Conservation (phyloP, 2,329 filamentous ascomycete genomes). For the Phialemoniopsis sp. region DNA sequence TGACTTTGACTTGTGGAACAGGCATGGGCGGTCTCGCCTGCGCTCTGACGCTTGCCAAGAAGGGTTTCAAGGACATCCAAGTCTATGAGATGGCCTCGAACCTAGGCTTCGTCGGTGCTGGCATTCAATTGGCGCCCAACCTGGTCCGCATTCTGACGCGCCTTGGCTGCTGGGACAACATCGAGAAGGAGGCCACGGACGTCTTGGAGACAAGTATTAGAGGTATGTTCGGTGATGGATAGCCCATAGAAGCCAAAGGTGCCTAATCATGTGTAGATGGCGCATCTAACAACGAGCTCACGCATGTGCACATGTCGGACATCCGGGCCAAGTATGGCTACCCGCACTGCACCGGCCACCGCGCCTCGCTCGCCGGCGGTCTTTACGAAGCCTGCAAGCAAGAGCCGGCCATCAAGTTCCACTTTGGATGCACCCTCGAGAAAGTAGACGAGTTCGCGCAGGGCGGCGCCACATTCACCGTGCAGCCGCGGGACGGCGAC, state of each 20-base stretch:
- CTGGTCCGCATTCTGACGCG: slow-evolving; percentile 62
- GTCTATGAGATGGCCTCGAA: slow-evolving; percentile 58
- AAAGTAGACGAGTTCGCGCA: slow-evolving; percentile 45
- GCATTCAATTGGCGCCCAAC: slow-evolving; percentile 63
- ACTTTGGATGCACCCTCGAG: slow-evolving; percentile 45
- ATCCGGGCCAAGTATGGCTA: slow-evolving; percentile 54
- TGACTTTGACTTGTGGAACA: too few species aligned
- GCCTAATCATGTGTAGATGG: too few species aligned
- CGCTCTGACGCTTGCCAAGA: slow-evolving; percentile 57
- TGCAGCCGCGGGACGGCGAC: slow-evolving; percentile 41
- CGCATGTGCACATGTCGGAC: slow-evolving; percentile 53
- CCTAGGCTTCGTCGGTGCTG: slow-evolving; percentile 62
- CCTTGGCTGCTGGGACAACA: slow-evolving; percentile 56
- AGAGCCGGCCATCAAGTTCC: slow-evolving; percentile 51
- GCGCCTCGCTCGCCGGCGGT: slow-evolving; percentile 51
- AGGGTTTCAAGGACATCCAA: slow-evolving; percentile 56
- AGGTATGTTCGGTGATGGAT: slow-evolving; percentile 29
- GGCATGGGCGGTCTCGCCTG: slow-evolving; percentile 61
- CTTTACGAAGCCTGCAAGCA: slow-evolving; percentile 55
- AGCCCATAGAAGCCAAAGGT: not conserved
- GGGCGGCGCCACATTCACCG: slow-evolving; percentile 47
- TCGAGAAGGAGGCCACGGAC: slow-evolving; percentile 56
- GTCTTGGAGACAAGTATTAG: slow-evolving; percentile 57
- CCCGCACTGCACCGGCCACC: slow-evolving; percentile 63
- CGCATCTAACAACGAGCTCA: slow-evolving; percentile 52